phyloP scores from a whole-genome alignment of 768 basidiomycete genomes.

The Termitomyces sp. region DNA sequence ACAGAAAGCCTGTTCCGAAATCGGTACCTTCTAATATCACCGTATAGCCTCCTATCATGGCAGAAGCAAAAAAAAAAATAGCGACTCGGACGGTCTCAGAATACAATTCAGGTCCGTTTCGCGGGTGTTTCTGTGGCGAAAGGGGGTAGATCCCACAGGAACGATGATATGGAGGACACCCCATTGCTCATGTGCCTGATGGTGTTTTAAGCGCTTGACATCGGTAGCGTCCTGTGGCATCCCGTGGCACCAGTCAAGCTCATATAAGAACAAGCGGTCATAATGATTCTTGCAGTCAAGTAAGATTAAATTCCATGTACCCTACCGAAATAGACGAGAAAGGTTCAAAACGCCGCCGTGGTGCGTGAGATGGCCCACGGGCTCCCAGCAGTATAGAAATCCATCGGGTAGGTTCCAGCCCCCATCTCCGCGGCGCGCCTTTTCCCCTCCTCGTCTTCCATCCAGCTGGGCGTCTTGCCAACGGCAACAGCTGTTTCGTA shows the following conservation, averaged over 20 bases:
- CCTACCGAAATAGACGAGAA: neutral
- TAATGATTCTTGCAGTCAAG: no score
- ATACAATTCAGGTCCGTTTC: no score
- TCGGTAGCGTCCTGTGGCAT: neutral
- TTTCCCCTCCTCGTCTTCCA: slow-evolving; percentile 28
- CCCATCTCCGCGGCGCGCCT: slow-evolving; percentile 20
- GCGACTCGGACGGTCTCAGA: no score
- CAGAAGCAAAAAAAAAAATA: no score
- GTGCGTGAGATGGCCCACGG: slow-evolving; percentile 70
- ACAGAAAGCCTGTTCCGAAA: neutral
- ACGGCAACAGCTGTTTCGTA: slow-evolving; percentile 91
- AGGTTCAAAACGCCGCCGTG: slow-evolving; percentile 42
- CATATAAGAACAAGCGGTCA: no score
- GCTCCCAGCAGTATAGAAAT: slow-evolving; percentile 85
- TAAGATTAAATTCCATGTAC: neutral
- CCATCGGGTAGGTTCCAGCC: slow-evolving; percentile 82
- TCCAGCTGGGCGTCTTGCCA: slow-evolving; percentile 67
- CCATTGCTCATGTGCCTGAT: neutral
- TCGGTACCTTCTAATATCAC: neutral
- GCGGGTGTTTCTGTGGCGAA: neutral
- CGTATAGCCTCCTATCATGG: no score
- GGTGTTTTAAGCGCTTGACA: neutral
- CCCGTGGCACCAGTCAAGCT: no score
- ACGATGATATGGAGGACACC: no score
- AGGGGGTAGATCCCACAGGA: neutral